A percentile compares a stretch with the other conserved stretches of the same genome.
phyloP scores from a whole-genome alignment of 164 flowering plant genomes.

The Euptelea pleiosperma region DNA sequence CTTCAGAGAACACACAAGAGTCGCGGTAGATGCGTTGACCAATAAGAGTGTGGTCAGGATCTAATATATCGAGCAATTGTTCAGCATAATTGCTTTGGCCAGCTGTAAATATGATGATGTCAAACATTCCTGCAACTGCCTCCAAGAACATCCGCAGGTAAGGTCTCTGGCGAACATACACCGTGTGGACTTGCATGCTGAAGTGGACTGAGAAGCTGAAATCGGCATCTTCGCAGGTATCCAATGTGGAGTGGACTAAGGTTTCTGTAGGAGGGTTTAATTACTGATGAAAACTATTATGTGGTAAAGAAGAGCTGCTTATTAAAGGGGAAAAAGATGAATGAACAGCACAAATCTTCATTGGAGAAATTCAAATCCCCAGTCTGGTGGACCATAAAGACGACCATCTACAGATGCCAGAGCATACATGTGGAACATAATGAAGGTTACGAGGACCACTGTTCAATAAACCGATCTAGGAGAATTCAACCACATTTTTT shows the following conservation, averaged over 20 bases:
- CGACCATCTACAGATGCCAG: no score
- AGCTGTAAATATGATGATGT: constrained; percentile 18
- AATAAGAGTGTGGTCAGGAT: constrained; percentile 10
- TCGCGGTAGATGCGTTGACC: constrained; percentile 11
- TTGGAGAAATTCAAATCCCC: no score
- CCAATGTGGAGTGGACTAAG: constrained; percentile 10
- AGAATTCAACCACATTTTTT: no score
- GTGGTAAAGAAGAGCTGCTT: no score
- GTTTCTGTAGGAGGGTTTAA: no score
- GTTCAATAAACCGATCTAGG: no score
- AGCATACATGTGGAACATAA: no score
- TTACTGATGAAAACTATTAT: no score
- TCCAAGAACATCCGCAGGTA: constrained; percentile 15
- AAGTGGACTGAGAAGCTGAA: constrained; percentile 11
- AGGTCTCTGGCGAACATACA: constrained; percentile 20
- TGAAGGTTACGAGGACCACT: no score
- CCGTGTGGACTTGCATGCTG: constrained; percentile 9
- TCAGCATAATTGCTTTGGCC: constrained; percentile 18
- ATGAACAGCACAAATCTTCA: no score
- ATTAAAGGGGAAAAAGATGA: no score
- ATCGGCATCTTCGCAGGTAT: constrained; percentile 10
- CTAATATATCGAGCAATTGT: constrained; percentile 7
- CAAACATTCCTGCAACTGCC: constrained; percentile 22
- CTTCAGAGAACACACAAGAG: constrained; percentile 12
- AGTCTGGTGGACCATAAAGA: no score